Evolutionary conservation across 306 rosid genomes (phyloP).

Genomic region (Malus fusca): DNA sequence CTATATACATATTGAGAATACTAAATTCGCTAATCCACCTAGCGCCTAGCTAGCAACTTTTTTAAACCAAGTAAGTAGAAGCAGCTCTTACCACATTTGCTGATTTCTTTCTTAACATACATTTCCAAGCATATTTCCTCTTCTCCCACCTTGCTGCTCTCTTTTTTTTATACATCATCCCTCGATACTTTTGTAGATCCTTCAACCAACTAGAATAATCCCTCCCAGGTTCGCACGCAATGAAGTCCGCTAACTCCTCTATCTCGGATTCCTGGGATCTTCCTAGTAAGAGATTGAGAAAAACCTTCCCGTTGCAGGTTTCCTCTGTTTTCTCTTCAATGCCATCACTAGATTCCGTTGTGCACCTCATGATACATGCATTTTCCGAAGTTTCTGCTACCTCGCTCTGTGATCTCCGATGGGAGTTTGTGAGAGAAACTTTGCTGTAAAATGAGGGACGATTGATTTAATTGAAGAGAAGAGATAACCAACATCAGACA

Average conservation of each 20-base stretch:
- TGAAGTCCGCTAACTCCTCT: constrained; percentile 54
- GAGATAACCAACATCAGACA: background rate
- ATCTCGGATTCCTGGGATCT: constrained; percentile 24
- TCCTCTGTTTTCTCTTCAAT: constrained; percentile 37
- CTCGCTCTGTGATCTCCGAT: constrained; percentile 1
- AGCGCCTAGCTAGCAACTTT: background rate
- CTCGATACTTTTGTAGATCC: constrained; percentile 26
- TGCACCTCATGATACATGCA: background rate
- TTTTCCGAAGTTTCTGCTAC: constrained; percentile 8
- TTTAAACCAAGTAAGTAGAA: background rate
- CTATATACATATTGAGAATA: background rate
- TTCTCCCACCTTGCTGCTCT: constrained; percentile 36
- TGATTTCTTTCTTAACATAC: background rate
- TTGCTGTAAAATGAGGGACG: constrained; percentile 10
- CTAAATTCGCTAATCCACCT: background rate
- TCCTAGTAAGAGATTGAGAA: constrained; percentile 37
- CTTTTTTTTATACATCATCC: constrained; percentile 32
- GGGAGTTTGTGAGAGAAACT: background rate
- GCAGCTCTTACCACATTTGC: background rate
- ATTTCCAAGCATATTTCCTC: constrained; percentile 36
- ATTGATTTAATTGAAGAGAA: background rate
- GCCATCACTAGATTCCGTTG: constrained; percentile 6
- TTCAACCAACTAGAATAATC: constrained; percentile 60
- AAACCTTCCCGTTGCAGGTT: constrained; percentile 40
- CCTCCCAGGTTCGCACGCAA: constrained; percentile 48